A percentile compares a stretch with the other conserved stretches of the same genome.
These are phyloP conservation scores for Colletotrichum eremochloae DNA, from an alignment of 2,329 filamentous ascomycete species.

Conservation along the genomic window DNA sequence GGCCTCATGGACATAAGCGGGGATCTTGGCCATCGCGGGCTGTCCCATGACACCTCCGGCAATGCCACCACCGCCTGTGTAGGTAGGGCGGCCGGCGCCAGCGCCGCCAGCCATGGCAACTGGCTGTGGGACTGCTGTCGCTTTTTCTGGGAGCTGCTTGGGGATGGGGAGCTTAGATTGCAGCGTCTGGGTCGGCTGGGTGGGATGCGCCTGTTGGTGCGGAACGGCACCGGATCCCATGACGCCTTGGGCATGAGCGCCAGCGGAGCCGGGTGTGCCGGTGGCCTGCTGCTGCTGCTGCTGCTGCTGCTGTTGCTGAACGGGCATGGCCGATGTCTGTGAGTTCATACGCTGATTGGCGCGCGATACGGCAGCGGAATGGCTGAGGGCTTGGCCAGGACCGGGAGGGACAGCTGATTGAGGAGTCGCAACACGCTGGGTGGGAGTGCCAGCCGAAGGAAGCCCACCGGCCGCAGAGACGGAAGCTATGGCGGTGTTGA, in stretches of 20 bases:
- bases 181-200: slow-evolving; percentile 56
- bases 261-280: slow-evolving; percentile 49
- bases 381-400: slow-evolving; percentile 58
- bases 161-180: slow-evolving; percentile 83
- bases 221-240: slow-evolving; percentile 49
- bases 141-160: slow-evolving; percentile 78
- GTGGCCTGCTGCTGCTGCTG: slow-evolving; percentile 37
- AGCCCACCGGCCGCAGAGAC: slow-evolving; percentile 52
- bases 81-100: slow-evolving; percentile 81
- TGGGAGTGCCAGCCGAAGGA: slow-evolving; percentile 61
- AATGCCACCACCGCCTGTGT: slow-evolving; percentile 81
- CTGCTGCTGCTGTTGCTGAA: slow-evolving; percentile 45
- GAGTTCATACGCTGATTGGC: slow-evolving; percentile 58
- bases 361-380: slow-evolving; percentile 63
- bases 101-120: slow-evolving; percentile 77
- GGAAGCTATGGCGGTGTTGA: slow-evolving; percentile 62
- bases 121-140: slow-evolving; percentile 78
- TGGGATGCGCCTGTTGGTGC: slow-evolving; percentile 64
- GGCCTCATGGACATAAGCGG: slow-evolving; percentile 87
- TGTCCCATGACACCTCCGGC: slow-evolving; percentile 88
- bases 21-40: slow-evolving; percentile 84
- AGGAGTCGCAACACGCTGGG: slow-evolving; percentile 65
- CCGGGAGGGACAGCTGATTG: slow-evolving; percentile 59
- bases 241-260: slow-evolving; percentile 50
- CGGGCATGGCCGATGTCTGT: slow-evolving; percentile 48